Base-by-base conservation (phyloP, 495 filamentous ascomycete species). In the Tuber magnatum region DNA sequence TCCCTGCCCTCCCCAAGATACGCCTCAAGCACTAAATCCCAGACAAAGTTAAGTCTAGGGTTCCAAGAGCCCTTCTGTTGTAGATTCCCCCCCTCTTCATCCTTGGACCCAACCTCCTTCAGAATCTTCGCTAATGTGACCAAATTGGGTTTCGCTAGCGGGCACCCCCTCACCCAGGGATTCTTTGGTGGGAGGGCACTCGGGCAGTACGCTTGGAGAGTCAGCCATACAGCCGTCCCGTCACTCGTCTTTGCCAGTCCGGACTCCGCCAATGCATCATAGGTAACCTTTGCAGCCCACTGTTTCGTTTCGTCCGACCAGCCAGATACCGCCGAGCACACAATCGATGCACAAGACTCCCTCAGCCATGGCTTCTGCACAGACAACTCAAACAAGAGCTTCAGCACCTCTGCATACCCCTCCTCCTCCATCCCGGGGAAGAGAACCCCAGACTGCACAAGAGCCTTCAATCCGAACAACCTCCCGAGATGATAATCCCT, bases 141-240 rank as follows among this genome's bases (percentile, higher is more conserved):
- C 32, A 90, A 86, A 73, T 94, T 90, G 61, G 88, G 86, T 0
- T 84, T 82, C 43, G 87, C 87, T 77, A 98, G 81, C 0, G 95
- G 95, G 81, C 92, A 87, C 72, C 88, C 86, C 71, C 88, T 85
- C 71, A 87, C 88, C 95, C 95, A 98, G 22, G 92, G 85, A 75
- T 91, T 89, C 65, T 82, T 82, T 1, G 92, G 92, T 24, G 92
- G 86, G 28, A 86, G 86, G 69, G 90, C 87, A 9, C 87, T 84
- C 0, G 92, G 89, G 79, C 92, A 93, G 68, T 85, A 83, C 74
- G 89, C 87, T 75, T 86, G 85, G 18, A 91, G 87, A 14, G 86
- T 86, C 71, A 97, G 85, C 94, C 94, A 99, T 73, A 97, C 88
- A 5, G 92, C 92, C 68, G 97, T 88, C 28, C 94, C 94, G 81